These are phyloP conservation scores for Closterium sp. DNA, from an alignment of 139 green algal genomes.

Conservation along the genomic window DNA sequence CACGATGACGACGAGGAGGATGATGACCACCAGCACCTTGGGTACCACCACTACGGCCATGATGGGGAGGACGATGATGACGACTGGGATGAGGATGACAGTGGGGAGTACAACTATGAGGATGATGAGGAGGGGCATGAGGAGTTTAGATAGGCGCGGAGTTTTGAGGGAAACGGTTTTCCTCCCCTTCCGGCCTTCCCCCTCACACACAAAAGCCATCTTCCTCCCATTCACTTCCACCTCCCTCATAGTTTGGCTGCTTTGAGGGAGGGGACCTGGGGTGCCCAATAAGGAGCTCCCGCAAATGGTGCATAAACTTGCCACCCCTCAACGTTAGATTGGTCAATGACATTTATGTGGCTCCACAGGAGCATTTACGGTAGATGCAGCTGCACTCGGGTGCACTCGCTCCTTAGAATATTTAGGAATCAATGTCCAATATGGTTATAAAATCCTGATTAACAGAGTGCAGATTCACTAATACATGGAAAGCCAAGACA, in stretches of 20 bases:
- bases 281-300: no score
- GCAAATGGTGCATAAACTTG: background rate
- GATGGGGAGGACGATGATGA: background rate
- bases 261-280: no score
- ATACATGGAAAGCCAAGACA: no score
- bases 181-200: no score
- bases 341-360: no score
- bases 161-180: no score
- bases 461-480: background rate
- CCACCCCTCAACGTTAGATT: background rate
- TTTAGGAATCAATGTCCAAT: background rate
- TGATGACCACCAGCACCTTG: background rate
- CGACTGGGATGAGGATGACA: background rate
- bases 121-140: background rate
- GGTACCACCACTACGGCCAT: background rate
- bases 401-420: background rate
- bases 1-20: background rate
- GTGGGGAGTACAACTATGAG: background rate
- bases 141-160: background rate
- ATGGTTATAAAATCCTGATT: background rate
- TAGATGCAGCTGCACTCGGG: background rate
- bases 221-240: no score
- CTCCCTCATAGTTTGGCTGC: no score
- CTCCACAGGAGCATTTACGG: no score
- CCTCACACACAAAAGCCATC: no score